Evolutionary conservation across 164 flowering plant genomes (phyloP).

Genomic region (Platanus orientalis): DNA sequence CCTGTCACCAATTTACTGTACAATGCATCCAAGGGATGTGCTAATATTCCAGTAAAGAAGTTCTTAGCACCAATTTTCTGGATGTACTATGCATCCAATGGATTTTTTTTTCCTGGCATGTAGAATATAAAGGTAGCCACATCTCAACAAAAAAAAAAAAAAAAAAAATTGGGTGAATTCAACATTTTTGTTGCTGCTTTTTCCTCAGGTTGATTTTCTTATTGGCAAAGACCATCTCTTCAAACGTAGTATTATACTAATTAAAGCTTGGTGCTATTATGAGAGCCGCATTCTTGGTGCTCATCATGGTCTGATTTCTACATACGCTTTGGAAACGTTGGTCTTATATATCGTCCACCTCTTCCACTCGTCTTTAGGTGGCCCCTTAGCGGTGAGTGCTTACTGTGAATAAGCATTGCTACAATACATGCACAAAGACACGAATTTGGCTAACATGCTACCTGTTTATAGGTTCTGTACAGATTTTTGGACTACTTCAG

Average conservation of each 20-base stretch:
- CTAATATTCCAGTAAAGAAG: too few relatives aligned
- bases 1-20: too few relatives aligned
- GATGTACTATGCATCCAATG: too few relatives aligned
- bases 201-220: slow-evolving; percentile 59
- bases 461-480: slow-evolving; percentile 58
- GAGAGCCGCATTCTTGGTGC: slow-evolving; percentile 96
- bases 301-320: slow-evolving; percentile 88
- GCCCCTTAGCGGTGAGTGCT: slow-evolving; percentile 60
- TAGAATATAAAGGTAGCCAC: too few relatives aligned
- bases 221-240: slow-evolving; percentile 80
- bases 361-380: slow-evolving; percentile 62
- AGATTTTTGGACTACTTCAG: slow-evolving; percentile 91
- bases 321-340: slow-evolving; percentile 88
- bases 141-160: too few relatives aligned
- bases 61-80: too few relatives aligned
- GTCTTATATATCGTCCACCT: slow-evolving; percentile 77
- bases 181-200: background rate
- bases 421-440: background rate
- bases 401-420: background rate
- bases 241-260: slow-evolving; percentile 82
- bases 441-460: background rate
- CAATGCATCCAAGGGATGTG: too few relatives aligned
- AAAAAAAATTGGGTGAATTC: too few relatives aligned
- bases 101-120: too few relatives aligned
- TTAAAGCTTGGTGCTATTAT: slow-evolving; percentile 96